Base-by-base conservation (phyloP, 192 early-diverging fungal genomes). In the Globomyces pollinis-pini region DNA sequence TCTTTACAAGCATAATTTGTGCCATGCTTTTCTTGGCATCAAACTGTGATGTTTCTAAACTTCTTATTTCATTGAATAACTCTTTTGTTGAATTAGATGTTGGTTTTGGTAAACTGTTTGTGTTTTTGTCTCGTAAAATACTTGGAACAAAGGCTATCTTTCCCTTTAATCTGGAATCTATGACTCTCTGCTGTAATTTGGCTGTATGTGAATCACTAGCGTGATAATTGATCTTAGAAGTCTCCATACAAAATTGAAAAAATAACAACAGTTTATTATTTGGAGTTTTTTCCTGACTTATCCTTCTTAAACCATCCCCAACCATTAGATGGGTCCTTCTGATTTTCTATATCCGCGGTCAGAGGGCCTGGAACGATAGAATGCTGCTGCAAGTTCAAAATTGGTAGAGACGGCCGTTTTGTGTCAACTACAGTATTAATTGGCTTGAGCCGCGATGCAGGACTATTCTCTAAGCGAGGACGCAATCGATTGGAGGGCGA, bases 241-340 rank as follows among this genome's bases (percentile, higher is more conserved):
- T 36, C 35, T 6, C 7, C 13, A n/a, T n/a, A n/a, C n/a, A n/a
- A n/a, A n/a, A n/a, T n/a, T n/a, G n/a, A 43, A 43, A 43, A 43
- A 18, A 18, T 43, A 43, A 43, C 13, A 43, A 43, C 41, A 43
- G 20, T 43, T 36, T 36, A 43, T 43, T 43, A 43, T 16, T 43
- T 43, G 6, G 41, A 18, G 16, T 12, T 43, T 18, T 43, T 43
- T 12, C 41, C 1, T 12, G 41, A 18, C 16, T 18, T 43, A 16
- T 52, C 21, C 50, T 52, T 52, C 15, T 20, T 52, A 36, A 52
- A 52, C 50, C 50, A 52, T 6, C 21, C 21, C 50, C 50, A 52
- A 18, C 13, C 20, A 43, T 43, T 43, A 18, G 41, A 43, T 18
- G 41, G 20, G 13, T 43, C 41, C 41, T 43, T 43, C n/a, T n/a